Evolutionary conservation across 2,329 filamentous ascomycete species (phyloP), one percentile per base, ranked within the genome.

Genomic region (Paecilomyces variotii): DNA sequence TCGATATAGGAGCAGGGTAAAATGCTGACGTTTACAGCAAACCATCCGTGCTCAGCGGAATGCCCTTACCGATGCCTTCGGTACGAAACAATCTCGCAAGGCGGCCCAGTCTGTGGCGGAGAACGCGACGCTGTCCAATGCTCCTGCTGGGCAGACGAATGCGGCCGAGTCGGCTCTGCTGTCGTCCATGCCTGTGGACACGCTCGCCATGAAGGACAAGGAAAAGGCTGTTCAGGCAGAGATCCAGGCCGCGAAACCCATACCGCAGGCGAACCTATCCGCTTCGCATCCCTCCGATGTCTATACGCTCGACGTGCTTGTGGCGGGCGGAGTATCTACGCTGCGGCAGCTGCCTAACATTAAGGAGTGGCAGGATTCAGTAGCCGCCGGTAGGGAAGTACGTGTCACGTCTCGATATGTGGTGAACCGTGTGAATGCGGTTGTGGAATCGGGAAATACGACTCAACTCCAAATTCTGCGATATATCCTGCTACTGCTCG

Each of bases 11-110:
- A 34, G 19, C 24, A 30, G 19, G 27, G 27, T 28, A 50, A 52
- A 14, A 30, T 39, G 34, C 26, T 45, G 34, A 30, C 11, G 35
- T 45, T 19, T 54, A 25, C 58, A 76, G 74, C 66, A 67, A 63
- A 72, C 70, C 27, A 70, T 74, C 60, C 73, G 74, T 60, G 68
- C 68, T 24, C 72, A 77, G 68, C 66, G 68, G 59, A 72, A 70
- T 35, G 75, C 74, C 30, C 71, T 80, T n/a, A 79, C 77, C 57
- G 73, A 78, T 65, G 74, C 77, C 27, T 80, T 80, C 64, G 78
- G 78, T 58, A 80, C 78, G 49, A 80, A 80, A 66, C 76, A 79
- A 66, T 76, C 79, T 28, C 75, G 76, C 63, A 80, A 80, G 67
- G 75, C 75, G 6, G 76, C 78, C 3, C 76, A 78, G 61, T 75